phyloP scores from a whole-genome alignment of 805 yeast species.

The Metschnikowia henanensis region DNA sequence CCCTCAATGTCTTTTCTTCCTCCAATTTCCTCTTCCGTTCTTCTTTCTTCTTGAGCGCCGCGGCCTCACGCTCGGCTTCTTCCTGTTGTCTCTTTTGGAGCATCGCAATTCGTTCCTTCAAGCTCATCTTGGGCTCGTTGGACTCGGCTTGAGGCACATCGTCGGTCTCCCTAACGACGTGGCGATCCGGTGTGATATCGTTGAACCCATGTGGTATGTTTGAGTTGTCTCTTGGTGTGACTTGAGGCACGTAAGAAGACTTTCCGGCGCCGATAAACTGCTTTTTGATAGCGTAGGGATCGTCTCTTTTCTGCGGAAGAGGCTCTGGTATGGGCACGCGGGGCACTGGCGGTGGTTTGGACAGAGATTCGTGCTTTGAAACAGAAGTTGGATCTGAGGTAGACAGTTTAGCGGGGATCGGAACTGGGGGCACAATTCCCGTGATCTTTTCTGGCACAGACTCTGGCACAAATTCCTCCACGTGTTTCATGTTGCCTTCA shows the following conservation, averaged over 20 bases:
- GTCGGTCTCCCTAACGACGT: constrained; percentile 16
- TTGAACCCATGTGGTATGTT: constrained; percentile 31
- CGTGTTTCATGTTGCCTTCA: constrained; percentile 7
- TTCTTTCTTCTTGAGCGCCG: constrained; percentile 51
- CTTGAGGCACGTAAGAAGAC: constrained; percentile 57
- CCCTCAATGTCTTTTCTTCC: constrained; percentile 5
- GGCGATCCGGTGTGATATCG: constrained; percentile 22
- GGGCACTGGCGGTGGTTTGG: constrained; percentile 4
- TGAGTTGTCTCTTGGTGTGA: constrained; percentile 41
- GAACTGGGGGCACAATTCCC: no score
- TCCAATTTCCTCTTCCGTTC: constrained; percentile 45
- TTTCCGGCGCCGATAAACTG: constrained; percentile 56
- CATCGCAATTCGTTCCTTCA: constrained; percentile 84
- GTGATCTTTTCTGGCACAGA: no score
- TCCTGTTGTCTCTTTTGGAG: constrained; percentile 80
- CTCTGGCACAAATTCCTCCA: background rate
- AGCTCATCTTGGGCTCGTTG: constrained; percentile 72
- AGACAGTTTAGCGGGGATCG: background rate
- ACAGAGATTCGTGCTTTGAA: no score
- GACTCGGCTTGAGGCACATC: constrained; percentile 28
- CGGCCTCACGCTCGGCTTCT: constrained; percentile 72
- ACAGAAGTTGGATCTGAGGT: background rate
- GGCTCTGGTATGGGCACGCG: constrained; percentile 21
- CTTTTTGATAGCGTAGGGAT: constrained; percentile 52
- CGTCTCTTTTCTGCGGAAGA: constrained; percentile 34